Evolutionary conservation across 176 grass and related monocot genomes (phyloP).

Genomic region (Ensete ventricosum): DNA sequence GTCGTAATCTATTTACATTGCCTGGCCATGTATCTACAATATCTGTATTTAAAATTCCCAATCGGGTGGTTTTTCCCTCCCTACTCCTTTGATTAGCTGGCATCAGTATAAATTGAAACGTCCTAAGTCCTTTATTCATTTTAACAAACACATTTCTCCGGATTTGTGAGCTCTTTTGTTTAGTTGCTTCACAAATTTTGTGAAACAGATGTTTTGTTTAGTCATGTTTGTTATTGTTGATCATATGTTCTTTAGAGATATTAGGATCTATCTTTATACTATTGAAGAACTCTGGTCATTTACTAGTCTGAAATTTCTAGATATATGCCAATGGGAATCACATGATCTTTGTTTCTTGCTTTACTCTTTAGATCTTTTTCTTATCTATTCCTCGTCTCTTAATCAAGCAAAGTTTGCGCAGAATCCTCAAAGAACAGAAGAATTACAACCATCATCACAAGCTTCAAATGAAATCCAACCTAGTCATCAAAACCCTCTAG

Average conservation of each 20-base stretch:
- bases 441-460: constrained; percentile 50
- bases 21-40: neutral
- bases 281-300: no score
- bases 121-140: no score
- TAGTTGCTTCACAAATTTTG: neutral
- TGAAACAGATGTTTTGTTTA: neutral
- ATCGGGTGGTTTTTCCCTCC: neutral
- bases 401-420: constrained; percentile 20
- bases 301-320: neutral
- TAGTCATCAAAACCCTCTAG: constrained; percentile 45
- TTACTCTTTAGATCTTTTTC: constrained; percentile 4
- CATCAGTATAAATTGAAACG: no score
- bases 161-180: no score
- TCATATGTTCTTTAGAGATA: neutral
- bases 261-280: no score
- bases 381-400: constrained; percentile 3
- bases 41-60: neutral
- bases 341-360: neutral
- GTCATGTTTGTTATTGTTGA: neutral
- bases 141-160: no score
- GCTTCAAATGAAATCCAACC: constrained; percentile 60
- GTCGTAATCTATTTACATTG: neutral
- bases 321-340: neutral
- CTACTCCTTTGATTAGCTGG: neutral
- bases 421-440: constrained; percentile 70